phyloP scores from a whole-genome alignment of 129 eudicot species.

The Lonicera japonica region DNA sequence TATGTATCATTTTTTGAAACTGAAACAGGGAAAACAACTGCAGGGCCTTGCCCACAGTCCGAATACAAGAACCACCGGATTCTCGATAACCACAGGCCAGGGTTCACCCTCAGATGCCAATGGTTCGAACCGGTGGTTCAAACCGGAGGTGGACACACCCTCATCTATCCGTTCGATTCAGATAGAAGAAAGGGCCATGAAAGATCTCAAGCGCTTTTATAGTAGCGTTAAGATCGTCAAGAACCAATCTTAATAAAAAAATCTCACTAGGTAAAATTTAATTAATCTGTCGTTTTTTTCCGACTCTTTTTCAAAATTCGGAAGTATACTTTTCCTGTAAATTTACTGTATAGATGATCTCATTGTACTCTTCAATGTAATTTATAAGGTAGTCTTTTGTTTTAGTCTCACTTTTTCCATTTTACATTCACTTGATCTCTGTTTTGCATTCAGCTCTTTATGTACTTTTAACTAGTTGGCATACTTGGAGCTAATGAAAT shows the following conservation, averaged over 20 bases:
- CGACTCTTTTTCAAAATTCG: neutral
- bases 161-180: slow-evolving; percentile 94
- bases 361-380: too few species aligned
- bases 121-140: slow-evolving; percentile 76
- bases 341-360: slow-evolving; percentile 13
- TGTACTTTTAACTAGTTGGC: too few species aligned
- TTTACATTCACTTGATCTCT: too few species aligned
- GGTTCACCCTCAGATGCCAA: slow-evolving; percentile 79
- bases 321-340: slow-evolving; percentile 3
- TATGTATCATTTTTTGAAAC: too few species aligned
- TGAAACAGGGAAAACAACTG: slow-evolving; percentile 61
- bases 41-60: slow-evolving; percentile 71
- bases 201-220: slow-evolving; percentile 89
- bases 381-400: too few species aligned
- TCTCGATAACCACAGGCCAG: slow-evolving; percentile 54
- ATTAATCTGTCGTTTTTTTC: too few species aligned
- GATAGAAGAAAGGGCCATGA: slow-evolving; percentile 92
- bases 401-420: too few species aligned
- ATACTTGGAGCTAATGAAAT: too few species aligned
- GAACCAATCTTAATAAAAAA: slow-evolving; percentile 52
- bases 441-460: too few species aligned
- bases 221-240: slow-evolving; percentile 77
- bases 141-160: slow-evolving; percentile 75
- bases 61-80: slow-evolving; percentile 73
- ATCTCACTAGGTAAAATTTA: too few species aligned